Conservation (phyloP, 345 rosid species). For the Hypericum androsaemum region DNA sequence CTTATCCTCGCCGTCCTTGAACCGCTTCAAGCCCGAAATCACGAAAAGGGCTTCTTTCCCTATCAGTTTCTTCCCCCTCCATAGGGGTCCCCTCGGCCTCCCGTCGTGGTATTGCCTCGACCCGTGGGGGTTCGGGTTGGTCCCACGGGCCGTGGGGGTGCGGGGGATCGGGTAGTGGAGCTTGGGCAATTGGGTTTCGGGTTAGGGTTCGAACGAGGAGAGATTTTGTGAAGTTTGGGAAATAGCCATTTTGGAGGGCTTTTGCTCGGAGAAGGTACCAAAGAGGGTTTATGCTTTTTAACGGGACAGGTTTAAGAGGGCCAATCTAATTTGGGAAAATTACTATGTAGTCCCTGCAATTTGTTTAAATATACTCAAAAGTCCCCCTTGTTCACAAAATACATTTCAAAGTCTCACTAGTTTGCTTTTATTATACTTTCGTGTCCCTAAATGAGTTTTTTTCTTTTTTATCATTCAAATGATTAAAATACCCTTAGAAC, state of each 20-base stretch:
- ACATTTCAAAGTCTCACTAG: too few relatives aligned
- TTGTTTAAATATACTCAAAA: too few relatives aligned
- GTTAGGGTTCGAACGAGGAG: conserved; percentile 30
- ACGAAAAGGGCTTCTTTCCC: conserved; percentile 83
- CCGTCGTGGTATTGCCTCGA: conserved; percentile 66
- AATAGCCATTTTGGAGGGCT: conserved; percentile 33
- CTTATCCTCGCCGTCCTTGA: conserved; percentile 65
- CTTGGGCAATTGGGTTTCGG: conserved; percentile 6
- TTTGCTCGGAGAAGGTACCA: too few relatives aligned
- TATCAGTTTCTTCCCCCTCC: conserved; percentile 82
- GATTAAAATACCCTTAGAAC: too few relatives aligned
- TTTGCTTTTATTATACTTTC: too few relatives aligned
- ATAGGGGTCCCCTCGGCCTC: conserved; percentile 90
- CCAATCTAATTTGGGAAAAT: too few relatives aligned
- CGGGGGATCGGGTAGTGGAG: conserved; percentile 20
- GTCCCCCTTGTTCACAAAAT: too few relatives aligned
- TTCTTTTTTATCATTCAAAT: too few relatives aligned
- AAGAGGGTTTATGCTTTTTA: too few relatives aligned
- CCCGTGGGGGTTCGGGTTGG: conserved; percentile 22
- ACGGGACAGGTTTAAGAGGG: too few relatives aligned
- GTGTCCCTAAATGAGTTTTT: too few relatives aligned
- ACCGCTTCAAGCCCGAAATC: conserved; percentile 61
- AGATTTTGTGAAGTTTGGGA: conserved; percentile 22
- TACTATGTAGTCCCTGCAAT: too few relatives aligned
- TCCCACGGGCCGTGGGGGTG: conserved; percentile 1